Conservation (phyloP, 495 filamentous ascomycete genomes). For the Aspergillus hancockii region DNA sequence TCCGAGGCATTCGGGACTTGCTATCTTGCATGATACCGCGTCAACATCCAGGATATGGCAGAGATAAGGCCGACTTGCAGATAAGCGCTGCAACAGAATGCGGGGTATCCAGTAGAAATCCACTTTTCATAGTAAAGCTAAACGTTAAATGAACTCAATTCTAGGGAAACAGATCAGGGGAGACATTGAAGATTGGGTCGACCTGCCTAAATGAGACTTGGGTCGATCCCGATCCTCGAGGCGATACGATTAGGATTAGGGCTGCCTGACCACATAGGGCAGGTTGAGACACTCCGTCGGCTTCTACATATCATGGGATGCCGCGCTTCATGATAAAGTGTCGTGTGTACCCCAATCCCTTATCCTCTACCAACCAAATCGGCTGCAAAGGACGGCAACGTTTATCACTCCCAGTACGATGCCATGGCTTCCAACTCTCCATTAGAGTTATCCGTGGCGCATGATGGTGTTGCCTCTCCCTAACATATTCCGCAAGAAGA, state of each 20-base stretch:
- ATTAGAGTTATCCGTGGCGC: slow-evolving; percentile 4
- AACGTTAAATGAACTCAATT: background rate
- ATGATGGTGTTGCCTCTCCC: background rate
- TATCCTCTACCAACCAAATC: background rate
- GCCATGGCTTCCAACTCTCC: slow-evolving; percentile 5
- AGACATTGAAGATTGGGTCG: slow-evolving; percentile 1
- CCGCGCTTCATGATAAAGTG: background rate
- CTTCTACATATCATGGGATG: no score
- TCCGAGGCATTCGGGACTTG: background rate
- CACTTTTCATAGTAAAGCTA: background rate
- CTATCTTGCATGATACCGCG: background rate
- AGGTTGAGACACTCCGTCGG: background rate
- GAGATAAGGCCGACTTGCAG: background rate
- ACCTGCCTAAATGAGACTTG: slow-evolving; percentile 7
- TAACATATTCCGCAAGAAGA: background rate
- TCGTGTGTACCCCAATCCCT: background rate
- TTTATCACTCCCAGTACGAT: background rate
- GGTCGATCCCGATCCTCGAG: no score
- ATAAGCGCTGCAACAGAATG: background rate
- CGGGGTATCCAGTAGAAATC: background rate
- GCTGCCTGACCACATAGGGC: no score
- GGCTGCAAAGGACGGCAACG: background rate
- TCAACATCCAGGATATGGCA: background rate
- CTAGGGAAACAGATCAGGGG: background rate
- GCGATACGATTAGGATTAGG: no score